phyloP scores from a whole-genome alignment of 23 red algal species.

The Pyropia yezoensis region DNA sequence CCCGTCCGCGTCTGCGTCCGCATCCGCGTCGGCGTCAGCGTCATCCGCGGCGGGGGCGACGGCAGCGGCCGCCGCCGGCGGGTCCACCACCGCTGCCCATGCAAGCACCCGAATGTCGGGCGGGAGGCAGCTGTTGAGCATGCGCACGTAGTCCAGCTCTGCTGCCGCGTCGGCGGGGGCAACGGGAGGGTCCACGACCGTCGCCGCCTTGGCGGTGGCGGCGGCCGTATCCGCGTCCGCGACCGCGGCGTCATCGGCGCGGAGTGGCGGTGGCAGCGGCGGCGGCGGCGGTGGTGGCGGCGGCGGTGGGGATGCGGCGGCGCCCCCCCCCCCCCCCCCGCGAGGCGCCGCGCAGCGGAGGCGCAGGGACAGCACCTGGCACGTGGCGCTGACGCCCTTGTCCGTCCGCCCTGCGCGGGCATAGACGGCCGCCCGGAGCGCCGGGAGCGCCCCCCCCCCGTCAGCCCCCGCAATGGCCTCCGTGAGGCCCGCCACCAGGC shows the following conservation, averaged over 20 bases:
- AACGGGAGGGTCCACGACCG: too few species aligned
- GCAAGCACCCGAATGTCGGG: constrained; percentile 54
- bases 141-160: constrained; percentile 75
- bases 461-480: too few species aligned
- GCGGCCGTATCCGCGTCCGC: too few species aligned
- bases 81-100: constrained; percentile 67
- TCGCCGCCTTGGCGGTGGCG: too few species aligned
- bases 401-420: constrained; percentile 90
- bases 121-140: constrained; percentile 72
- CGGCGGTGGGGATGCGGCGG: too few species aligned
- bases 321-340: too few species aligned
- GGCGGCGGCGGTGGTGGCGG: too few species aligned
- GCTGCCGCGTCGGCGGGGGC: too few species aligned
- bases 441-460: too few species aligned
- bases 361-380: constrained; percentile 67
- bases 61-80: not conserved
- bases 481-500: constrained; percentile 6
- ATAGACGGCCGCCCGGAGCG: constrained; percentile 6
- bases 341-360: constrained; percentile 18
- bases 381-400: constrained; percentile 79
- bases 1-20: constrained; percentile 12
- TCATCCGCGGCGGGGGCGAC: constrained; percentile 25
- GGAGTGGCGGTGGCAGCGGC: too few species aligned
- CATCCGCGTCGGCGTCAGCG: constrained; percentile 12
- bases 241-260: too few species aligned